Evolutionary conservation across 305 asterid genomes (phyloP), one percentile per base, ranked within the genome.

Genomic region (Nicotiana rustica): DNA sequence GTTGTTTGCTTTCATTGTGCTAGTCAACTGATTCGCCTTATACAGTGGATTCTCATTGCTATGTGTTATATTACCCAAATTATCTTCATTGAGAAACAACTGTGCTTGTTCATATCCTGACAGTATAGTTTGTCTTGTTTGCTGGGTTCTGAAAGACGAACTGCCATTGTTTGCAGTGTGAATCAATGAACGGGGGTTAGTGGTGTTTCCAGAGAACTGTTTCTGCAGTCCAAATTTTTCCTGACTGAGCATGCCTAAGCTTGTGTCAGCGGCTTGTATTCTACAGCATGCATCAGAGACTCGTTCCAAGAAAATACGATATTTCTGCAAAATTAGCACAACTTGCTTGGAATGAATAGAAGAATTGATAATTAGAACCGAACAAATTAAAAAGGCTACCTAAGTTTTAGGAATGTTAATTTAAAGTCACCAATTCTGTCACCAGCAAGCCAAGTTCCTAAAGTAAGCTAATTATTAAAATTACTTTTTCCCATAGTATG

Each of bases 251-350:
- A 3, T 57, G n/a, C 68, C 55, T 18, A 78, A 25, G 59, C 29
- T 61, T 65, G 7, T 78, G 68, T 61, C 56, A 78, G 82, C 18
- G 36, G 56, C 36, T 61, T 59, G 33, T 10, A 18, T 61, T 21
- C 12, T 78, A 49, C 35, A 17, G 70, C 59, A 35, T 61, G 82
- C 33, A 61, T 78, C 71, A 59, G 59, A 35, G 19, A 18, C 70
- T 78, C 35, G 31, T 41, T 5, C 55, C 55, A 78, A 36, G 69
- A 36, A 78, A n/a, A n/a, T 60, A 33, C 59, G 68, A 78, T 78
- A 78, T 64, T 35, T 78, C 82, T 78, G 71, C 71, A 78, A 60
- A 60, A 8, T 78, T 25, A 18, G 36, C 47, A 18, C 36, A 78
- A 77, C 31, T 6, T 55, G 29, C 41, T 47, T 77, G 56, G 35